Conservation (phyloP, 106 monocot genomes). For the Platanthera guangdongensis region DNA sequence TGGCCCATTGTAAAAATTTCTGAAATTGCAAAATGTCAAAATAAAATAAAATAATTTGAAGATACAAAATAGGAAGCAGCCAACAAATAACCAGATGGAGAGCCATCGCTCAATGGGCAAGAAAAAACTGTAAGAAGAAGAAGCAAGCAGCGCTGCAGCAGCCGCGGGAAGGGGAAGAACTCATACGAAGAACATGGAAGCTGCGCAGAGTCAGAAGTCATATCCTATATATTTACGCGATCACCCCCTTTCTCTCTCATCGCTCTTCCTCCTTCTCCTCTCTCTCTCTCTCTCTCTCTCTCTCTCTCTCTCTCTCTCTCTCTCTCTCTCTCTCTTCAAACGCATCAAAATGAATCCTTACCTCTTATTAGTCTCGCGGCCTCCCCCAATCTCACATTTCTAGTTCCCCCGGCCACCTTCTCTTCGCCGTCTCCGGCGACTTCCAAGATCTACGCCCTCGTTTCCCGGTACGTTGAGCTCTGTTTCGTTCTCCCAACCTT, state of each 20-base stretch:
- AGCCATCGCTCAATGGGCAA: neutral
- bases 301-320: too few species aligned
- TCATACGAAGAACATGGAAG: neutral
- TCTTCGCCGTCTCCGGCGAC: neutral
- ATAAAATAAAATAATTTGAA: too few species aligned
- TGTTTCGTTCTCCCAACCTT: too few species aligned
- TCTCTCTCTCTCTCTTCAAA: neutral
- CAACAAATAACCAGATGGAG: neutral
- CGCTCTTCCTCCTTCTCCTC: neutral
- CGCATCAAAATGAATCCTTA: neutral
- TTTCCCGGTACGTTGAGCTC: neutral
- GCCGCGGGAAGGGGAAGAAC: neutral
- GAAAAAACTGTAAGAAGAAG: neutral
- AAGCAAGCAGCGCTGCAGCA: too few species aligned
- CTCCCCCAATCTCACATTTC: neutral
- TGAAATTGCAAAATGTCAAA: too few species aligned
- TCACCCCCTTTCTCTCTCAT: neutral
- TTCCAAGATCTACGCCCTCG: neutral
- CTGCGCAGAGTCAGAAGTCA: neutral
- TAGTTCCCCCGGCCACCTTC: neutral
- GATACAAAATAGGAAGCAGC: too few species aligned
- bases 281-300: too few species aligned
- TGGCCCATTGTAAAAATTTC: too few species aligned
- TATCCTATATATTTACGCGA: neutral
- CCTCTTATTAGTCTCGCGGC: neutral